Evolutionary conservation across 2,329 filamentous ascomycete genomes (phyloP), one percentile per base, ranked within the genome.

Genomic region (Aspergillus novoparasiticus): DNA sequence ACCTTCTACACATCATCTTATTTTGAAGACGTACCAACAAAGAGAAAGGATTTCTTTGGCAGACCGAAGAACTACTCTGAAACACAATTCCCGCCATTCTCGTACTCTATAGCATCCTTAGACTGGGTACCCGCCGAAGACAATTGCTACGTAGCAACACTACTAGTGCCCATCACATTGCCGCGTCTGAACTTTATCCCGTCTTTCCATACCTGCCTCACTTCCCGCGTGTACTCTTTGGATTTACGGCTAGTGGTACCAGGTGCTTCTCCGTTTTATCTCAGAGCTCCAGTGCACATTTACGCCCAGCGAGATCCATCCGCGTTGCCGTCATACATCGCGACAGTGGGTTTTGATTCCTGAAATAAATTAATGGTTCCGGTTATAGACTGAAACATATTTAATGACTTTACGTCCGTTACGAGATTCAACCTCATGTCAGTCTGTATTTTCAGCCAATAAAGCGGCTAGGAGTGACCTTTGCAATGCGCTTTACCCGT

Each of bases 201-300:
- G 9, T 65, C 66, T 0, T 68, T 68, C 46, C 64, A 68, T 43
- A 61, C 66, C 28, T 68, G 66, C 48, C 46, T 63, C 19, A 62
- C 66, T 1, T 65, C 66, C 0, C 57, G 66, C 1, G 59, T 57
- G 4, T 68, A 68, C 43, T 58, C 61, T 10, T 57, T 68, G 12
- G 41, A 51, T 10, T 53, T 68, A 4, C 61, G 61, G 16, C 55
- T 68, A 5, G 57, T 57, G 12, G 61, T 67, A 2, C 57, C 60
- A 4, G 65, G 63, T 10, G 63, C 55, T 12, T 34, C 55, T 11
- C 57, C 60, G 3, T 59, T 68, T 11, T n/a, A 46, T 3, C 26
- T 65, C 3, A 48, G 21, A 39, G 61, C 50, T 3, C 61, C 61
- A 1, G 62, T 63, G 43, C 53, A 61, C 34, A 61, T 65, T 21